Percentiles rank a stretch among this genome's conserved stretches.
Conservation (phyloP, 2,329 filamentous ascomycete genomes). For the Monosporascus cannonballus region DNA sequence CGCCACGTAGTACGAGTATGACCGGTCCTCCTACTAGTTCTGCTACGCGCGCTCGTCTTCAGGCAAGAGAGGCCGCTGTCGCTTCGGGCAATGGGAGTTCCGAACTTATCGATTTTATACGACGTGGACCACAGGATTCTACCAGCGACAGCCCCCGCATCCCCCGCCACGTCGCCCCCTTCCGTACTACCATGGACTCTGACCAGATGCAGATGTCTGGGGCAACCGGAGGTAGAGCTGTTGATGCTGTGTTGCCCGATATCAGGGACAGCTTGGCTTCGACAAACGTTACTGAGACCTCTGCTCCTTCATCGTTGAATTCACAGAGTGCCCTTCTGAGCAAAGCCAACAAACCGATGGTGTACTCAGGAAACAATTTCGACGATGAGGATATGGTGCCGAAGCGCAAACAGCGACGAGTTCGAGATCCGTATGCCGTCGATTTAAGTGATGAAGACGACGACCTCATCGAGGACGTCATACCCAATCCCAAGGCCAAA, state of each 20-base stretch:
- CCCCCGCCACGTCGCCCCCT: conserved; percentile 76
- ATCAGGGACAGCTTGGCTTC: conserved; percentile 52
- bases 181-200: conserved; percentile 79
- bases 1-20: conserved; percentile 28
- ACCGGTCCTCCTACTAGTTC: conserved; percentile 33
- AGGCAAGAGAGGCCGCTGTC: conserved; percentile 66
- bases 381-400: conserved; percentile 54
- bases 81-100: conserved; percentile 63
- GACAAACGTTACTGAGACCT: conserved; percentile 51
- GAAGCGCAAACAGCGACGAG: conserved; percentile 67
- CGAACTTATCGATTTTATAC: conserved; percentile 93
- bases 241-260: conserved; percentile 52
- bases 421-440: conserved; percentile 90
- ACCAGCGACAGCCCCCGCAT: conserved; percentile 62
- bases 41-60: conserved; percentile 47
- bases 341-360: conserved; percentile 33
- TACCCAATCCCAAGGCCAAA: conserved; percentile 35
- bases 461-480: conserved; percentile 43
- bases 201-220: conserved; percentile 57
- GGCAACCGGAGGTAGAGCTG: conserved; percentile 47
- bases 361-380: conserved; percentile 31
- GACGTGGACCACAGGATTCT: conserved; percentile 67
- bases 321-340: conserved; percentile 66
- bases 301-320: conserved; percentile 60
- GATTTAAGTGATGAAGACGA: conserved; percentile 69